Evolutionary conservation across 495 filamentous ascomycete species (phyloP).

Genomic region (Barbatosphaeria neglecta): DNA sequence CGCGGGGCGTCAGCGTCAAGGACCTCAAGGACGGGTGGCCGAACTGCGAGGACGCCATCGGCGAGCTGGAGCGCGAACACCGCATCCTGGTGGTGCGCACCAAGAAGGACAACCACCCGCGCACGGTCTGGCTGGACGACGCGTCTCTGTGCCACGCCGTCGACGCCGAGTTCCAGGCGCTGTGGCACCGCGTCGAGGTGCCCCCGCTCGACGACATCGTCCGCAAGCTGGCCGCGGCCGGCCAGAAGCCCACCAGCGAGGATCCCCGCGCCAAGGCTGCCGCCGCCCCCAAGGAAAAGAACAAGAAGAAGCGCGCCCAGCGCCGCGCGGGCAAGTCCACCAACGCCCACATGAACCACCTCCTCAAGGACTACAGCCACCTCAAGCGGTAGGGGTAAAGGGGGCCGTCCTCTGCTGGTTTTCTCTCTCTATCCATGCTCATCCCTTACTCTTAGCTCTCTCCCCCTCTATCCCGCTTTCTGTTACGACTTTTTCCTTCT

Average conservation of each 20-base stretch:
- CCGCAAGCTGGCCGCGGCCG: conserved; percentile 56
- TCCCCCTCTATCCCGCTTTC: too few species aligned
- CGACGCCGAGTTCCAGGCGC: conserved; percentile 66
- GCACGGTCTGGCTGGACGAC: conserved; percentile 82
- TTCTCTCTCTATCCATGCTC: too few species aligned
- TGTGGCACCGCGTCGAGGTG: conserved; percentile 74
- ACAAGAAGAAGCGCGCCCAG: conserved; percentile 54
- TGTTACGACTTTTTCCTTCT: too few species aligned
- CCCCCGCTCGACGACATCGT: conserved; percentile 66
- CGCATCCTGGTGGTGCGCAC: conserved; percentile 75
- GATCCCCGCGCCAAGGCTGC: conserved; percentile 50
- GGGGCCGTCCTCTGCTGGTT: too few species aligned
- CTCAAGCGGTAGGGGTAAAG: conserved; percentile 20
- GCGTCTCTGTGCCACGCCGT: conserved; percentile 61
- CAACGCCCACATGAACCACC: conserved; percentile 83
- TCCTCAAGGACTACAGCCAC: conserved; percentile 76
- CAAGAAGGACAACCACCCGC: conserved; percentile 81
- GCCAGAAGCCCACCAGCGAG: conserved; percentile 69
- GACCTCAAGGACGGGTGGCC: conserved; percentile 94
- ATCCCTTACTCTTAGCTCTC: too few species aligned
- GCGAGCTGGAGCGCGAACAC: conserved; percentile 62
- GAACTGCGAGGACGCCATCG: conserved; percentile 64
- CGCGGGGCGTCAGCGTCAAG: conserved; percentile 66
- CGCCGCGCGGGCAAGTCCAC: conserved; percentile 73
- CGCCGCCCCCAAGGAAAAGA: conserved; percentile 49